phyloP scores from a whole-genome alignment of 805 yeast species.

The Ogataea populi-albae region DNA sequence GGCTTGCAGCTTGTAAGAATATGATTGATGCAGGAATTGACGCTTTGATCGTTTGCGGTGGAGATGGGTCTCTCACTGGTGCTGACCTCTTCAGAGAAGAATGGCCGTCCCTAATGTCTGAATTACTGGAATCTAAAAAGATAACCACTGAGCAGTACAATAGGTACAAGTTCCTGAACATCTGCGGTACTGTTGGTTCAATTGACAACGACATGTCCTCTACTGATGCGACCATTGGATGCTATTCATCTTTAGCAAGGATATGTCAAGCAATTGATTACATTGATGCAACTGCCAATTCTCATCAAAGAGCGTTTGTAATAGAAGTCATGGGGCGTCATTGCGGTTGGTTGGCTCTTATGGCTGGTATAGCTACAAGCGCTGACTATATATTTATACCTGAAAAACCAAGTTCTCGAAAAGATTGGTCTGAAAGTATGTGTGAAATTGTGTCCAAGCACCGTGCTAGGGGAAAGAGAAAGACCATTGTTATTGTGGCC shows the following conservation, averaged over 20 bases:
- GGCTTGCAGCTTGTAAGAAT: conserved; percentile 61
- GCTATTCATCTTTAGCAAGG: conserved; percentile 72
- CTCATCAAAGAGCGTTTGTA: conserved; percentile 80
- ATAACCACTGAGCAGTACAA: conserved; percentile 46
- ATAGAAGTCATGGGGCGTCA: conserved; percentile 89
- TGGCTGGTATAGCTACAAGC: conserved; percentile 77
- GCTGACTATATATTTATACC: conserved; percentile 83
- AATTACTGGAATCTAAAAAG: conserved; percentile 44
- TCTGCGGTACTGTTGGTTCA: conserved; percentile 78
- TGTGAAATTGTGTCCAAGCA: conserved; percentile 61
- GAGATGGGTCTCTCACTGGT: conserved; percentile 81
- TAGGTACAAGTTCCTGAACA: conserved; percentile 55
- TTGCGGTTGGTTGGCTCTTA: conserved; percentile 83
- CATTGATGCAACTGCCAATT: conserved; percentile 79
- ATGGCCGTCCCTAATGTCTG: conserved; percentile 70
- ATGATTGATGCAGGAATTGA: conserved; percentile 71
- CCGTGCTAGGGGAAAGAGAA: conserved; percentile 69
- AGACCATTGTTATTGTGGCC: conserved; percentile 76
- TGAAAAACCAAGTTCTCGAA: conserved; percentile 65
- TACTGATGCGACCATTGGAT: conserved; percentile 83
- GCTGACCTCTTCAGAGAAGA: conserved; percentile 74
- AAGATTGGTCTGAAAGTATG: conserved; percentile 67
- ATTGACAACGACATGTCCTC: conserved; percentile 82
- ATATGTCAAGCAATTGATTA: conserved; percentile 75
- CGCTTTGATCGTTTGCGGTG: conserved; percentile 78